A percentile compares a stretch with the other conserved stretches of the same genome.
These are phyloP conservation scores for Vitis labrusca DNA, from an alignment of 164 flowering plant species.

Conservation along the genomic window DNA sequence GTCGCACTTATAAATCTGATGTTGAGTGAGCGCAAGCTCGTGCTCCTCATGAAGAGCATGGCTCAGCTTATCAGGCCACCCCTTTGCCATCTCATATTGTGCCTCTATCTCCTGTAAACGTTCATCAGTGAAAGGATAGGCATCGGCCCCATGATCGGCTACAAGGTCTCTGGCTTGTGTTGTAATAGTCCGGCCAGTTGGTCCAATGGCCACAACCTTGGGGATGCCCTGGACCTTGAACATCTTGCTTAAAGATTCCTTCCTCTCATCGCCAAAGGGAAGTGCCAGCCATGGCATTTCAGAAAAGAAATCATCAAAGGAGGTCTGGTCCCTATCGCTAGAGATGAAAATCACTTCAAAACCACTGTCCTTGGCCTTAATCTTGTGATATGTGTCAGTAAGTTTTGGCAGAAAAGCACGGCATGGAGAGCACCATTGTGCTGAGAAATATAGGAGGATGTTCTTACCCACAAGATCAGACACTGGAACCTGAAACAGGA, in stretches of 20 bases:
- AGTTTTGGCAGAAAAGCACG: constrained; percentile 63
- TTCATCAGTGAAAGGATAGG: constrained; percentile 75
- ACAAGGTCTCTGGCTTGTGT: constrained; percentile 48
- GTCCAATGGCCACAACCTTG: constrained; percentile 54
- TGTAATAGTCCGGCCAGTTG: constrained; percentile 53
- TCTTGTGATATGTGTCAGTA: constrained; percentile 51
- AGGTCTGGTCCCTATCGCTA: constrained; percentile 47
- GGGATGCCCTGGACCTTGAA: constrained; percentile 68
- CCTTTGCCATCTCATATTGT: constrained; percentile 46
- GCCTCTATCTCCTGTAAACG: constrained; percentile 48
- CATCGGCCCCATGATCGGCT: constrained; percentile 50
- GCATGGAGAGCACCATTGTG: constrained; percentile 75
- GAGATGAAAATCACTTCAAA: constrained; percentile 73
- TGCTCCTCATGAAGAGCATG: constrained; percentile 52
- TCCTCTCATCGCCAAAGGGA: constrained; percentile 60
- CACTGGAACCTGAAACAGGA: constrained; percentile 42
- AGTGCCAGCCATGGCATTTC: constrained; percentile 82
- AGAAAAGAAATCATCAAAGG: constrained; percentile 57
- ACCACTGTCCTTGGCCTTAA: constrained; percentile 51
- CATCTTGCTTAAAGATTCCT: constrained; percentile 31
- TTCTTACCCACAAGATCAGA: constrained; percentile 67
- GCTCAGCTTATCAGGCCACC: constrained; percentile 70
- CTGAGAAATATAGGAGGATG: constrained; percentile 67
- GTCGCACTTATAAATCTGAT: constrained; percentile 37
- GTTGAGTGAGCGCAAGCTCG: constrained; percentile 46